Percentiles rank a stretch among this genome's conserved stretches.
phyloP scores from a whole-genome alignment of 2,329 filamentous ascomycete genomes.

The Amauroascus verrucosus region DNA sequence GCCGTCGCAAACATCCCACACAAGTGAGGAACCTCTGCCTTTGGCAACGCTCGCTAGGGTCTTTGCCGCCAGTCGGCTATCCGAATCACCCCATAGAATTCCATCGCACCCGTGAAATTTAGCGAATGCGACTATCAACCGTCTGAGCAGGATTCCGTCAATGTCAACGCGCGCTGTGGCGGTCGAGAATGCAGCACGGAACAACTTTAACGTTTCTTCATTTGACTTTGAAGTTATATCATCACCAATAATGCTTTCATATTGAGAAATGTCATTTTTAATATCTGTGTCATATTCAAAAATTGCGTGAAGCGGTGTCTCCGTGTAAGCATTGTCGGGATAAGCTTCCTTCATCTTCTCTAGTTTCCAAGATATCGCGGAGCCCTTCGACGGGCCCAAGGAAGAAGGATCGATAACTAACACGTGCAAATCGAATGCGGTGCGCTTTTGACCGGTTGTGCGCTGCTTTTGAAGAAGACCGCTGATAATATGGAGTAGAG shows the following conservation, averaged over 20 bases:
- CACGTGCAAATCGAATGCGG: conserved; percentile 54
- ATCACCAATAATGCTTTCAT: conserved; percentile 21
- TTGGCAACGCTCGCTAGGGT: conserved; percentile 83
- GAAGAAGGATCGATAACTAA: conserved; percentile 35
- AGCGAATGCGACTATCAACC: conserved; percentile 59
- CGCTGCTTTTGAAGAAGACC: conserved; percentile 57
- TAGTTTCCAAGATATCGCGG: conserved; percentile 26
- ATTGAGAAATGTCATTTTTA: conserved; percentile 25
- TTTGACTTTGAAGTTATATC: conserved; percentile 26
- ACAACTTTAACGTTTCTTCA: conserved; percentile 41
- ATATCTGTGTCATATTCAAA: conserved; percentile 37
- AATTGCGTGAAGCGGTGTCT: conserved; percentile 53
- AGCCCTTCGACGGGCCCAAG: conserved; percentile 17
- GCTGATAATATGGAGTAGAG: conserved; percentile 65
- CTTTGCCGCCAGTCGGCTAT: conserved; percentile 75
- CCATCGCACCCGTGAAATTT: conserved; percentile 52
- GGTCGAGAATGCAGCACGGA: conserved; percentile 56
- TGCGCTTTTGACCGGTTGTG: conserved; percentile 49
- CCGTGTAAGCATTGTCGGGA: conserved; percentile 54
- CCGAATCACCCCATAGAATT: conserved; percentile 74
- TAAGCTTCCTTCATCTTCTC: conserved; percentile 48
- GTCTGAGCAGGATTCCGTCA: conserved; percentile 56
- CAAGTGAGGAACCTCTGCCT: conserved; percentile 72
- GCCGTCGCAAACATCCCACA: conserved; percentile 74
- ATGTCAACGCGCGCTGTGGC: conserved; percentile 69